Evolutionary conservation across 202 grass and related monocot species (phyloP).

Genomic region (Panicum hallii): DNA sequence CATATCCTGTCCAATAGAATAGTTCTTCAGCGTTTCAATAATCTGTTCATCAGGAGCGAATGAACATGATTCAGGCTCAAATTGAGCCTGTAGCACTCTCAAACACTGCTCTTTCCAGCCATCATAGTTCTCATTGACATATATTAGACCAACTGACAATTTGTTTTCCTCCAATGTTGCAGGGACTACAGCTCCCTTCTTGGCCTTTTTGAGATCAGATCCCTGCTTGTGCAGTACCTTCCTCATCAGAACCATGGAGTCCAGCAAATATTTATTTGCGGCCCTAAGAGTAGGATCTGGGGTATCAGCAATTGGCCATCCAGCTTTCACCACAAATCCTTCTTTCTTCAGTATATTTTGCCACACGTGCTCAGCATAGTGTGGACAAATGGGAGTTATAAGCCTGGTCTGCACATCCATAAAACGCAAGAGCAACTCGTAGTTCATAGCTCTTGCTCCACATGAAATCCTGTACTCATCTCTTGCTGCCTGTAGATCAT

Average conservation of each 20-base stretch:
- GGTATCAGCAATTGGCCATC: constrained; percentile 43
- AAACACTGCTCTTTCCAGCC: constrained; percentile 87
- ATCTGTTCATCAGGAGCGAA: constrained; percentile 65
- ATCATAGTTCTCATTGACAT: constrained; percentile 73
- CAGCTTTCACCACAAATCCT: too few relatives aligned
- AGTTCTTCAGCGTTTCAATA: constrained; percentile 53
- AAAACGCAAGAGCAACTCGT: constrained; percentile 64
- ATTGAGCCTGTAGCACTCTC: constrained; percentile 67
- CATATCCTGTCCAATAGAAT: constrained; percentile 44
- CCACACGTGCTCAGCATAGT: too few relatives aligned
- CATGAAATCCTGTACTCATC: constrained; percentile 81
- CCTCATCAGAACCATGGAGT: constrained; percentile 76
- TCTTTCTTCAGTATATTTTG: too few relatives aligned
- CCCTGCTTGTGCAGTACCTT: constrained; percentile 84
- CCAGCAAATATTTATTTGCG: constrained; percentile 80
- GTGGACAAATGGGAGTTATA: too few relatives aligned
- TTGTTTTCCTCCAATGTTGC: constrained; percentile 52
- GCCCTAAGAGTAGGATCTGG: constrained; percentile 65
- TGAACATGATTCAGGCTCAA: constrained; percentile 26
- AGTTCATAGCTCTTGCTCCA: constrained; percentile 69
- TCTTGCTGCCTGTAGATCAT: constrained; percentile 77
- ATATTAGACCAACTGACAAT: constrained; percentile 62
- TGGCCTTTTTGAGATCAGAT: constrained; percentile 77
- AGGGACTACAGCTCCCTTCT: constrained; percentile 57
- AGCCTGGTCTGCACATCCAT: not conserved